These are phyloP conservation scores for Discostella stelligeroides DNA, from an alignment of 108 stramenopile species.

Conservation along the genomic window DNA sequence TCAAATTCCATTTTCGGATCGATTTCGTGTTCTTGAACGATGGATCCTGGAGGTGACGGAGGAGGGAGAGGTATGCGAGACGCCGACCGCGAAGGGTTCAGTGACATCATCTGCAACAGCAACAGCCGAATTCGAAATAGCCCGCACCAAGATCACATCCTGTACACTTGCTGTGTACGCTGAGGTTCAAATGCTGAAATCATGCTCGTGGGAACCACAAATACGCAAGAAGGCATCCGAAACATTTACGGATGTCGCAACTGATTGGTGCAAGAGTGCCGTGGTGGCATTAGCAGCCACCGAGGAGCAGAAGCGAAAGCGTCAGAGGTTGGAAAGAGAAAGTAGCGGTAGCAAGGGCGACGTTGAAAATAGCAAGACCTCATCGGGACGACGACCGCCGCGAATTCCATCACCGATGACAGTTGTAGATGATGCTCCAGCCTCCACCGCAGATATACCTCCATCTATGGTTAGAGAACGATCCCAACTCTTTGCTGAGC, in stretches of 20 bases:
- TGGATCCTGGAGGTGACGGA: constrained; percentile 65
- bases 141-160: constrained; percentile 16
- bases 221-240: constrained; percentile 63
- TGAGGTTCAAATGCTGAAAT: constrained; percentile 61
- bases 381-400: constrained; percentile 4
- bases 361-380: not conserved
- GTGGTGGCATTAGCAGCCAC: constrained; percentile 62
- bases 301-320: constrained; percentile 59
- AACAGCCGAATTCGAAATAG: not conserved
- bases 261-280: constrained; percentile 72
- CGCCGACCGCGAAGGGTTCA: not conserved
- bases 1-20: constrained; percentile 78
- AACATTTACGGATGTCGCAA: constrained; percentile 63
- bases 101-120: not conserved
- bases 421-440: not conserved
- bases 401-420: not conserved
- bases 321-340: constrained; percentile 4
- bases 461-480: not conserved
- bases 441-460: not conserved
- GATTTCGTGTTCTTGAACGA: constrained; percentile 76
- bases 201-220: constrained; percentile 68
- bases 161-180: constrained; percentile 42
- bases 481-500: constrained; percentile 29
- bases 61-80: constrained; percentile 3
- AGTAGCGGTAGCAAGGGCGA: not conserved